Evolutionary conservation across 2,329 filamentous ascomycete species (phyloP).

Genomic region (Aspergillus aculeatus): DNA sequence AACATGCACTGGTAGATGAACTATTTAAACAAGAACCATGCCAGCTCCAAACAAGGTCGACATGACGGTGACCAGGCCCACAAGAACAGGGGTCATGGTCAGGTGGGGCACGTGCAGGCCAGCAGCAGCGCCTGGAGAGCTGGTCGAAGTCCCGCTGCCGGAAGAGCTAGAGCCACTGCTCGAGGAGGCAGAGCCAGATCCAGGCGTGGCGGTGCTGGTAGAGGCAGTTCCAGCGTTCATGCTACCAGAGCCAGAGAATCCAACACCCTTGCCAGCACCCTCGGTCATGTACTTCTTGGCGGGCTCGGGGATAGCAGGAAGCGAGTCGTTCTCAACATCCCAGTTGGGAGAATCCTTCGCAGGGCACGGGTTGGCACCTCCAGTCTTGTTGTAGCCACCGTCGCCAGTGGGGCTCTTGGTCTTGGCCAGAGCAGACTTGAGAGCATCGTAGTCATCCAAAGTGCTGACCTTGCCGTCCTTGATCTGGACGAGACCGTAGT

Average conservation of each 20-base stretch:
- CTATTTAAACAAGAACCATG: slow-evolving; percentile 33
- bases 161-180: slow-evolving; percentile 6
- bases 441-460: slow-evolving; percentile 61
- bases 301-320: slow-evolving; percentile 57
- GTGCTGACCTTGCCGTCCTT: slow-evolving; percentile 55
- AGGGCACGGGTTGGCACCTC: slow-evolving; percentile 56
- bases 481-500: slow-evolving; percentile 77
- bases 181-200: slow-evolving; percentile 45
- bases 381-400: slow-evolving; percentile 59
- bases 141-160: slow-evolving; percentile 25
- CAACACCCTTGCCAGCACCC: slow-evolving; percentile 58
- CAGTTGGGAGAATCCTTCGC: slow-evolving; percentile 52
- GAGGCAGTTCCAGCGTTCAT: slow-evolving; percentile 55
- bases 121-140: slow-evolving; percentile 45
- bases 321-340: slow-evolving; percentile 53
- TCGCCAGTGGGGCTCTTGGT: slow-evolving; percentile 55
- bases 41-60: slow-evolving; percentile 56
- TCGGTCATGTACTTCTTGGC: slow-evolving; percentile 58
- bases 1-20: background rate
- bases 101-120: slow-evolving; percentile 47
- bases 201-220: slow-evolving; percentile 50
- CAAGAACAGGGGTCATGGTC: slow-evolving; percentile 51
- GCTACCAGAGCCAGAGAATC: slow-evolving; percentile 56
- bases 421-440: slow-evolving; percentile 52
- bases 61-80: slow-evolving; percentile 51